phyloP scores from a whole-genome alignment of 352 stramenopile genomes.

The Sclerospora graminicola region DNA sequence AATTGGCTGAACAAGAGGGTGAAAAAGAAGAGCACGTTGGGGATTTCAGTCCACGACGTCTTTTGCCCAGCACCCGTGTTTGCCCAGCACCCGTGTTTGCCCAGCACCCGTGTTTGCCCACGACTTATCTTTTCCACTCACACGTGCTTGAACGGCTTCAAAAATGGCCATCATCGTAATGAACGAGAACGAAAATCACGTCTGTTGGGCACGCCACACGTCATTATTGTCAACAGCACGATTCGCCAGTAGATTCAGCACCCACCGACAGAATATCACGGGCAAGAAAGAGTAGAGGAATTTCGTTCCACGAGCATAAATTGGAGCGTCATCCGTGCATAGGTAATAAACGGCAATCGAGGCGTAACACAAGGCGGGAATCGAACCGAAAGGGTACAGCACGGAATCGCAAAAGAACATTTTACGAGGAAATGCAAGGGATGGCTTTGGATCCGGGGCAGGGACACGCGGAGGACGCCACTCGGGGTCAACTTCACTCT shows the following conservation, averaged over 20 bases:
- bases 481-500: constrained; percentile 82
- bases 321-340: constrained; percentile 72
- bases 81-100: constrained; percentile 80
- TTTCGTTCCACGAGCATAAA: constrained; percentile 70
- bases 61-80: constrained; percentile 86
- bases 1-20: constrained; percentile 66
- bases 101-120: constrained; percentile 86
- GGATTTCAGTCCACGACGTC: constrained; percentile 83
- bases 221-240: constrained; percentile 85
- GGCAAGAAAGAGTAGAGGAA: constrained; percentile 86
- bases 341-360: constrained; percentile 81
- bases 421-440: constrained; percentile 71
- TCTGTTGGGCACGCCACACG: constrained; percentile 84
- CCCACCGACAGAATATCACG: constrained; percentile 64
- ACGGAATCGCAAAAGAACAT: constrained; percentile 88
- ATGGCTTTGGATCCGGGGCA: constrained; percentile 74
- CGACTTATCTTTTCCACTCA: constrained; percentile 80
- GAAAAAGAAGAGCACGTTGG: constrained; percentile 85
- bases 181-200: constrained; percentile 87
- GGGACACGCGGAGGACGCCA: constrained; percentile 77
- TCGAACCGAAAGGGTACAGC: constrained; percentile 83
- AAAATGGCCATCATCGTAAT: constrained; percentile 82
- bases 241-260: constrained; percentile 80
- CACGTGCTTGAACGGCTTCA: constrained; percentile 61
- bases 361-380: constrained; percentile 80